Conservation (phyloP, 176 grass and related monocot genomes). For the Bromus sterilis region DNA sequence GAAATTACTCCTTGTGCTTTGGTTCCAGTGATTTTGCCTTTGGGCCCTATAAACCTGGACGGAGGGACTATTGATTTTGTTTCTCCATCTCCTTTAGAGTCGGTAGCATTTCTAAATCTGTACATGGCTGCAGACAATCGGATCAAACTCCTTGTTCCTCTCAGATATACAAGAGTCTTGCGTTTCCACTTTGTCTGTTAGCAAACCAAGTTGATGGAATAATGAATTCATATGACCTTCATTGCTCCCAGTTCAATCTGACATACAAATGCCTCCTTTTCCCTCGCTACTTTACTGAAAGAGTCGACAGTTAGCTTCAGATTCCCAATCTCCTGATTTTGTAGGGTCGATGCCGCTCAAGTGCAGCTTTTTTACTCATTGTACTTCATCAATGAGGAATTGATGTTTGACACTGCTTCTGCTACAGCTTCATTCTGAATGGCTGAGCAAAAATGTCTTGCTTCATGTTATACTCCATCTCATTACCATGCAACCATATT, state of each 20-base stretch:
- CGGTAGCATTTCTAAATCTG: conserved; percentile 14
- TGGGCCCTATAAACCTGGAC: no score
- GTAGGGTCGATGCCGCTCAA: conserved; percentile 7
- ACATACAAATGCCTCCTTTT: conserved; percentile 37
- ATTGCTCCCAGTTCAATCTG: conserved; percentile 34
- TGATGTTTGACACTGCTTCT: conserved; percentile 17
- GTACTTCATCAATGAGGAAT: conserved; percentile 10
- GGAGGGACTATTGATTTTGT: conserved; percentile 30
- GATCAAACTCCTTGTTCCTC: conserved; percentile 35
- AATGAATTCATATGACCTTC: no score
- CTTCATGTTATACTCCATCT: conserved; percentile 18
- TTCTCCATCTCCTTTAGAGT: conserved; percentile 29
- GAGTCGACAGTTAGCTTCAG: conserved; percentile 24
- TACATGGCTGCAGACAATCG: conserved; percentile 38
- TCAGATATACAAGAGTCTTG: conserved; percentile 28
- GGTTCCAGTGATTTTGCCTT: no score
- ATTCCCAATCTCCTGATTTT: conserved; percentile 22
- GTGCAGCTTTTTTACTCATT: not conserved
- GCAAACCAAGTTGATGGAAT: conserved; percentile 27
- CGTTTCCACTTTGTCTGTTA: conserved; percentile 33
- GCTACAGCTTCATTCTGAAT: conserved; percentile 24
- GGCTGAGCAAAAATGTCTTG: conserved; percentile 21
- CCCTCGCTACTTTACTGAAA: conserved; percentile 10
- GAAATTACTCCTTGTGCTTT: no score
- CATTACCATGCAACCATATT: conserved; percentile 17